Percentiles rank a stretch among this genome's conserved stretches.
Evolutionary conservation across 345 rosid genomes (phyloP).

Genomic region (Citrus reticulata): DNA sequence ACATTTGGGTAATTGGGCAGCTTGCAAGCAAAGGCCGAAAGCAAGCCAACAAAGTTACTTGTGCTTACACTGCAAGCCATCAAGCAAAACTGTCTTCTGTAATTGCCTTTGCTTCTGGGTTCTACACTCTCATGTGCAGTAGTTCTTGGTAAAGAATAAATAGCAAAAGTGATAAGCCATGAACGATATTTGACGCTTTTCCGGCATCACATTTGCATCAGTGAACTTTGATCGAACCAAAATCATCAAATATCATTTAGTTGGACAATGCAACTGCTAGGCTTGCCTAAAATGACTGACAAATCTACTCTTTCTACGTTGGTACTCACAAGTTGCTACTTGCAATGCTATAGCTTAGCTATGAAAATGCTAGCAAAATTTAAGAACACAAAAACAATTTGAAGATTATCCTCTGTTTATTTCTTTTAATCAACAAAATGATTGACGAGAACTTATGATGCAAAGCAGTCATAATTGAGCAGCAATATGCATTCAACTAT

Average conservation of each 20-base stretch:
- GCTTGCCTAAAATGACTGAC: background rate
- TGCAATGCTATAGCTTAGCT: too few species aligned
- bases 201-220: background rate
- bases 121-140: background rate
- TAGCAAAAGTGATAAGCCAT: too few species aligned
- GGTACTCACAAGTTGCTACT: too few species aligned
- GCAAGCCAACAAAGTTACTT: background rate
- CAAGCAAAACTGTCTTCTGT: background rate
- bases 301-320: background rate
- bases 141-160: too few species aligned
- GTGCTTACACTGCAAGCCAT: background rate
- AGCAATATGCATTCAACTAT: background rate
- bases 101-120: too few species aligned
- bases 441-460: too few species aligned
- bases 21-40: background rate
- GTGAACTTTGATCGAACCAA: too few species aligned
- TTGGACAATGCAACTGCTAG: background rate
- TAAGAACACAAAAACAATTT: too few species aligned
- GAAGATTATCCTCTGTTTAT: background rate
- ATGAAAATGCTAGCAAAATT: too few species aligned
- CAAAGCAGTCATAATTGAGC: too few species aligned
- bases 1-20: background rate
- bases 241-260: background rate
- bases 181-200: too few species aligned
- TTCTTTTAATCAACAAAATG: too few species aligned